Evolutionary conservation across 176 grass and related monocot species (phyloP).

Genomic region (Oryza glumipatula): DNA sequence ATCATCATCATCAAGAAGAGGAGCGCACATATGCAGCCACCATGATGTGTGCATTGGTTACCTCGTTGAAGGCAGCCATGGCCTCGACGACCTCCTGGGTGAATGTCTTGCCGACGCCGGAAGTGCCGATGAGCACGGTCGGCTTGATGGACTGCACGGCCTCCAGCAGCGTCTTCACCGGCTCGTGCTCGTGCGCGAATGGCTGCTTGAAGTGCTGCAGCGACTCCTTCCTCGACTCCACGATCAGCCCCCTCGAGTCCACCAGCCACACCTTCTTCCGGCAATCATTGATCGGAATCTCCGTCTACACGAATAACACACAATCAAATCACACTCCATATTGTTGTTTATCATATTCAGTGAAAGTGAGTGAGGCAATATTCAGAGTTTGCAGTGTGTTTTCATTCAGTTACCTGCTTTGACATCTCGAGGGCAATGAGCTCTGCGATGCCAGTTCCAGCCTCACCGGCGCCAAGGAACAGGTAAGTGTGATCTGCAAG

Average conservation of each 20-base stretch:
- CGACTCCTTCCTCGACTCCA: constrained; percentile 66
- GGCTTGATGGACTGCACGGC: constrained; percentile 87
- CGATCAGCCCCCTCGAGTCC: constrained; percentile 96
- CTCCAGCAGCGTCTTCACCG: constrained; percentile 69
- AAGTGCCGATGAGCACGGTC: constrained; percentile 94
- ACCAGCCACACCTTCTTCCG: constrained; percentile 97
- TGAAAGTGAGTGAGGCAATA: background rate
- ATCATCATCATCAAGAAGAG: background rate
- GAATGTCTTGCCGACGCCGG: constrained; percentile 85
- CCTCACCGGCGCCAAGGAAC: constrained; percentile 97
- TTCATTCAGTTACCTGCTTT: constrained; percentile 55
- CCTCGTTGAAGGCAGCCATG: constrained; percentile 86
- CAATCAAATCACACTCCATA: background rate
- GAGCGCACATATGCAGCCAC: background rate
- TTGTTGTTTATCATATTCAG: background rate
- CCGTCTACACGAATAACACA: constrained; percentile 39
- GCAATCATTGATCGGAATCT: constrained; percentile 69
- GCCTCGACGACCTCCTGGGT: constrained; percentile 83
- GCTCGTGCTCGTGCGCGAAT: constrained; percentile 87
- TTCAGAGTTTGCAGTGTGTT: background rate
- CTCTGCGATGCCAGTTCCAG: constrained; percentile 95
- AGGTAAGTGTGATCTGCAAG: constrained; percentile 89
- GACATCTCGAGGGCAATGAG: constrained; percentile 97
- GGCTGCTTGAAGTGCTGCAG: constrained; percentile 97
- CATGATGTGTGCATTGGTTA: background rate